A percentile compares a stretch with the other conserved stretches of the same genome.
These are phyloP conservation scores for Pseudofabraea citricarpa DNA, from an alignment of 2,329 filamentous ascomycete genomes.

Conservation along the genomic window DNA sequence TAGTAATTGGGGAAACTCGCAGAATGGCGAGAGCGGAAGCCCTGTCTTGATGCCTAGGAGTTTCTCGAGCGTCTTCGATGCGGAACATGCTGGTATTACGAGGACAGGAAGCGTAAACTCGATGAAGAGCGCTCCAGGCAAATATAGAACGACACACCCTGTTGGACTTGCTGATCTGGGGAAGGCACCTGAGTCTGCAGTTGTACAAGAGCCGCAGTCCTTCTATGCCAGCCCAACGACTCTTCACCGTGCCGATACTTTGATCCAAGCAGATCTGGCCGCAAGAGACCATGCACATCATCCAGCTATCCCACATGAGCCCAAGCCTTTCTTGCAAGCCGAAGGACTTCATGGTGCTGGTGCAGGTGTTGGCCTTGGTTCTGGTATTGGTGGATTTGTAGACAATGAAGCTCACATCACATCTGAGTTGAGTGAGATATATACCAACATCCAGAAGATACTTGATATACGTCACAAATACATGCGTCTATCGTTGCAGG, in stretches of 20 bases:
- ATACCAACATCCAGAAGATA: slow-evolving; percentile 85
- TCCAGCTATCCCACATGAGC: slow-evolving; percentile 47
- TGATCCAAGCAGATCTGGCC: slow-evolving; percentile 23
- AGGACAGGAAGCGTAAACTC: slow-evolving; percentile 24
- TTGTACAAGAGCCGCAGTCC: slow-evolving; percentile 23
- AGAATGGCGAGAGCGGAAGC: slow-evolving; percentile 22
- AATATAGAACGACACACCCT: slow-evolving; percentile 21
- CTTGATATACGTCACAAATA: slow-evolving; percentile 86
- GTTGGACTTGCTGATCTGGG: slow-evolving; percentile 22
- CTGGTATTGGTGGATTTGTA: slow-evolving; percentile 57
- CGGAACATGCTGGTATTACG: slow-evolving; percentile 15
- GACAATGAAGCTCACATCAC: slow-evolving; percentile 76
- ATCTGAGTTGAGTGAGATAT: slow-evolving; percentile 79
- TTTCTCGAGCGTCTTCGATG: slow-evolving; percentile 18
- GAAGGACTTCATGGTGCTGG: slow-evolving; percentile 54
- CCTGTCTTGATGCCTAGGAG: slow-evolving; percentile 21
- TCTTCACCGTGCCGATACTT: slow-evolving; percentile 17
- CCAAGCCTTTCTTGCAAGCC: slow-evolving; percentile 44
- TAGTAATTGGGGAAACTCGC: slow-evolving; percentile 25
- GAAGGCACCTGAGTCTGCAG: slow-evolving; percentile 25
- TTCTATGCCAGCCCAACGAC: slow-evolving; percentile 7
- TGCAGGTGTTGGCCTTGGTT: slow-evolving; percentile 55
- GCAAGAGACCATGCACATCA: slow-evolving; percentile 41
- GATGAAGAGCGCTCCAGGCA: slow-evolving; percentile 19
- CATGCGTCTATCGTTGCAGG: slow-evolving; percentile 78